Conservation (phyloP, 2,329 filamentous ascomycete genomes). For the Fusarium sp. region DNA sequence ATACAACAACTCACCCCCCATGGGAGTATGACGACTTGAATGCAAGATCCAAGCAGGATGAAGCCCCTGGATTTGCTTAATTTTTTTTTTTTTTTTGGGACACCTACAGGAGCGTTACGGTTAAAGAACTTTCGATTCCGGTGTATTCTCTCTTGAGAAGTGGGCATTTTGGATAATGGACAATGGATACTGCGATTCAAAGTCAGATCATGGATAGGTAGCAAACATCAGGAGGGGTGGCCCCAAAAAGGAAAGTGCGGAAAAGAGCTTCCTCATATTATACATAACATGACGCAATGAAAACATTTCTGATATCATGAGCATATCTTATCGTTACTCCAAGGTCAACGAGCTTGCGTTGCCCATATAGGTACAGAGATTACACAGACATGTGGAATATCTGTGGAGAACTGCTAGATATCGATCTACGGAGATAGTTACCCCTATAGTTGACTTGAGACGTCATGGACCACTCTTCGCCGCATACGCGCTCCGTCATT, state of each 20-base stretch:
- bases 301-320: background rate
- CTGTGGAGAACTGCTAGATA: background rate
- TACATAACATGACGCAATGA: slow-evolving; percentile 20
- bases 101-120: background rate
- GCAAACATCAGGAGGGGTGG: background rate
- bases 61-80: background rate
- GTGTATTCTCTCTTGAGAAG: background rate
- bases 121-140: slow-evolving; percentile 1
- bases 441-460: background rate
- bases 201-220: background rate
- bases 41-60: background rate
- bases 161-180: background rate
- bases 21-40: slow-evolving; percentile 28
- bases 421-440: background rate
- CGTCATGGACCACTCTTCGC: slow-evolving; percentile 3
- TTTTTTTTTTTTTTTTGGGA: background rate
- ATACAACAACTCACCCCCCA: slow-evolving; percentile 11
- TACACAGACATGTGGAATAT: background rate
- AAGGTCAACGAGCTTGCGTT: background rate
- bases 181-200: background rate
- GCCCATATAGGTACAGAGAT: background rate
- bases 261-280: background rate
- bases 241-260: background rate
- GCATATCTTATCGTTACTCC: background rate
- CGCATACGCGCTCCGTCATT: background rate